phyloP scores from a whole-genome alignment of 768 basidiomycete genomes.

The Russula brevipes region DNA sequence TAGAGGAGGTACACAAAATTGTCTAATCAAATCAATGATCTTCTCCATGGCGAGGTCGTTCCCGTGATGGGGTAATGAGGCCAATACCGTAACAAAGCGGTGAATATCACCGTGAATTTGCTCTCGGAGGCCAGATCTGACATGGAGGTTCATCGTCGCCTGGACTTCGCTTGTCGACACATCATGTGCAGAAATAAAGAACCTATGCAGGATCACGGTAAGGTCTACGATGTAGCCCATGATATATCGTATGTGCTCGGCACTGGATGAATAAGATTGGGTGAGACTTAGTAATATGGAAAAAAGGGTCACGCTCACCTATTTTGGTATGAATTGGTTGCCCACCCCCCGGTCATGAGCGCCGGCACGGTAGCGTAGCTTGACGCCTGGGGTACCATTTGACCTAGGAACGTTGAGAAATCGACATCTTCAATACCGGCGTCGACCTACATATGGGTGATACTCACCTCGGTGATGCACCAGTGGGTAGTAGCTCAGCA shows the following conservation, averaged over 20 bases:
- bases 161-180: neutral
- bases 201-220: neutral
- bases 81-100: neutral
- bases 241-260: neutral
- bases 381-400: no score
- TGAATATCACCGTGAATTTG: neutral
- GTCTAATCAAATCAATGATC: neutral
- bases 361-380: no score
- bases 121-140: neutral
- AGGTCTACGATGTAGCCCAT: conserved; percentile 6
- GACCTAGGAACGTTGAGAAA: no score
- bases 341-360: neutral
- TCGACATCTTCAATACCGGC: no score
- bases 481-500: no score
- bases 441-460: no score
- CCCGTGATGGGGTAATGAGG: neutral
- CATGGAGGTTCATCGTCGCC: neutral
- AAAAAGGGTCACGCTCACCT: neutral
- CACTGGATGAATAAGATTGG: no score
- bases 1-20: no score
- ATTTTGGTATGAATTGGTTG: neutral
- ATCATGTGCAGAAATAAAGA: neutral
- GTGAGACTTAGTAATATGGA: no score
- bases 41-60: neutral
- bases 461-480: no score